These are phyloP conservation scores for Sindora glabra DNA, from an alignment of 306 rosid species.

Conservation along the genomic window DNA sequence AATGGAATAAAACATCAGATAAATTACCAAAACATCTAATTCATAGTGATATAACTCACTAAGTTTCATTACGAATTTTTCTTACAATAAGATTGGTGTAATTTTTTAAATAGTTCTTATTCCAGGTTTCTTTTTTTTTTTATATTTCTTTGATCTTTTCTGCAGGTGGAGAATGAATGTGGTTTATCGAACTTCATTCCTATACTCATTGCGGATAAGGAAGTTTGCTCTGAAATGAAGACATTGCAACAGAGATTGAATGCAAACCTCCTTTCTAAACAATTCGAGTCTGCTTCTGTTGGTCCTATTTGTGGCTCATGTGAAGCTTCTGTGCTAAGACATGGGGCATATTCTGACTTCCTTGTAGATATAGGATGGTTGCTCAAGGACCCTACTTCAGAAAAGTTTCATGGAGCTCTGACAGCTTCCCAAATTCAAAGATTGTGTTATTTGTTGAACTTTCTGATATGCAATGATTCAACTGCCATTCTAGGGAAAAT, in stretches of 20 bases:
- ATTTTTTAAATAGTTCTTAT: background rate
- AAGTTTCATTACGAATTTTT: background rate
- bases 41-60: background rate
- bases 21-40: conserved; percentile 8
- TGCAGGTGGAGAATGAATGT: conserved; percentile 92
- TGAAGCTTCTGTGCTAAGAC: conserved; percentile 44
- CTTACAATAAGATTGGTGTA: background rate
- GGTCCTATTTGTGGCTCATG: conserved; percentile 45
- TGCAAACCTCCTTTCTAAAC: conserved; percentile 33
- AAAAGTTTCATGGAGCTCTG: conserved; percentile 38
- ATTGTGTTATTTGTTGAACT: conserved; percentile 58
- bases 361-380: conserved; percentile 87
- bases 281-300: conserved; percentile 21
- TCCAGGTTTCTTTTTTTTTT: background rate
- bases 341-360: conserved; percentile 47
- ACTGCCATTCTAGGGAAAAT: conserved; percentile 61
- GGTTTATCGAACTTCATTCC: conserved; percentile 93
- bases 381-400: conserved; percentile 65
- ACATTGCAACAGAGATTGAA: conserved; percentile 46
- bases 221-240: conserved; percentile 73
- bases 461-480: conserved; percentile 56
- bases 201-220: conserved; percentile 69
- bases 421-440: conserved; percentile 64
- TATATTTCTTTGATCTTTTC: background rate
- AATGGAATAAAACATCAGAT: background rate